Percentiles rank a stretch among this genome's conserved stretches.
Evolutionary conservation across 1,139 yeast genomes (phyloP).

Genomic region (Geotrichum candidum): DNA sequence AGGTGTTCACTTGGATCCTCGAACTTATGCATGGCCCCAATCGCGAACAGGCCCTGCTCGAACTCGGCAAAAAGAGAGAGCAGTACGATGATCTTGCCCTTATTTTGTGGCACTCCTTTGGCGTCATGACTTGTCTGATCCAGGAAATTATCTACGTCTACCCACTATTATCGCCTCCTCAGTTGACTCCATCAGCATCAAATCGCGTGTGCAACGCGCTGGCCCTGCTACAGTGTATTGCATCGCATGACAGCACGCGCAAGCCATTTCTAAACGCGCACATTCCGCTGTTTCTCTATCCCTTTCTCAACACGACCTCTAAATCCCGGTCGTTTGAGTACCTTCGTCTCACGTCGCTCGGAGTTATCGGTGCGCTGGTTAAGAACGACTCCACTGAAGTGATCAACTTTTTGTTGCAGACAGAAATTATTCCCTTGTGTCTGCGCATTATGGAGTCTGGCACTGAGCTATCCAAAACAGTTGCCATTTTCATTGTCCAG

Average conservation of each 20-base stretch:
- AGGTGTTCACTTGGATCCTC: constrained; percentile 83
- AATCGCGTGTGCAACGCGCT: constrained; percentile 94
- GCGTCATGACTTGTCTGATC: constrained; percentile 86
- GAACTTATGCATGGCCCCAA: constrained; percentile 86
- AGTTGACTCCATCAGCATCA: constrained; percentile 76
- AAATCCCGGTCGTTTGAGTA: constrained; percentile 92
- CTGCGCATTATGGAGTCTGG: constrained; percentile 93
- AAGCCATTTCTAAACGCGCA: constrained; percentile 81
- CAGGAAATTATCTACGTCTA: constrained; percentile 89
- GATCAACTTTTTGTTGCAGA: constrained; percentile 78
- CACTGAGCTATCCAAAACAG: constrained; percentile 89
- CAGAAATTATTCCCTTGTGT: constrained; percentile 93
- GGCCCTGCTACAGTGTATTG: constrained; percentile 92
- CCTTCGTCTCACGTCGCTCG: constrained; percentile 82
- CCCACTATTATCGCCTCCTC: constrained; percentile 84
- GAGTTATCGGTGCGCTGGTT: constrained; percentile 94
- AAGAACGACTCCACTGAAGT: constrained; percentile 96
- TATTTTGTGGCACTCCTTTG: constrained; percentile 92
- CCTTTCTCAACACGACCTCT: constrained; percentile 86
- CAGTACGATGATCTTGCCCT: constrained; percentile 90
- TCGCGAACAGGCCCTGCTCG: constrained; percentile 86
- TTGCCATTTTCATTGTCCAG: constrained; percentile 90
- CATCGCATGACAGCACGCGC: constrained; percentile 88
- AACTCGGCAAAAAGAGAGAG: constrained; percentile 88
- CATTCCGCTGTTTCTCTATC: constrained; percentile 85